These are phyloP conservation scores for Brasilioporus rufonigricans DNA, from an alignment of 768 basidiomycete species.

Conservation along the genomic window DNA sequence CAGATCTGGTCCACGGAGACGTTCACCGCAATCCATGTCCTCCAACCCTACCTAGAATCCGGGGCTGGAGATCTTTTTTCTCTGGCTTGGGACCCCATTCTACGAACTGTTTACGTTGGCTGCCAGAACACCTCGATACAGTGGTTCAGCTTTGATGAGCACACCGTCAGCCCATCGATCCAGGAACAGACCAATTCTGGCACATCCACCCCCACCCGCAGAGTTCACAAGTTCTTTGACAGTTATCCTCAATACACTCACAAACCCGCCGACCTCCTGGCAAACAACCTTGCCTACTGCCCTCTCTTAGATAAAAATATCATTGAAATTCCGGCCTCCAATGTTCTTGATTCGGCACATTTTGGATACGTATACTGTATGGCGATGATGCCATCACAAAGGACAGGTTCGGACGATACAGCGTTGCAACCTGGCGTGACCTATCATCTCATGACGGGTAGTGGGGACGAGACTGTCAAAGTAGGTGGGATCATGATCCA, in stretches of 20 bases:
- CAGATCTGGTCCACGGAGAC: slow-evolving; percentile 82
- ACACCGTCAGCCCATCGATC: not conserved
- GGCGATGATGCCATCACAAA: slow-evolving; percentile 44
- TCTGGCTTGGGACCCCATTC: slow-evolving; percentile 67
- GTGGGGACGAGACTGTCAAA: slow-evolving; percentile 91
- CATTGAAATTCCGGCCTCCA: slow-evolving; percentile 58
- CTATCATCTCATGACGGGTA: slow-evolving; percentile 74
- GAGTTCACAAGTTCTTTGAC: slow-evolving; percentile 89
- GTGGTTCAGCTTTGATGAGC: slow-evolving; percentile 65
- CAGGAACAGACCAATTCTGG: slow-evolving; percentile 26
- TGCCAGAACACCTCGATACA: slow-evolving; percentile 94
- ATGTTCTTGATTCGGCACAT: slow-evolving; percentile 87
- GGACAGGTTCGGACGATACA: slow-evolving; percentile 36
- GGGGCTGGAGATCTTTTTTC: slow-evolving; percentile 88
- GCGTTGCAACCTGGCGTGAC: slow-evolving; percentile 20
- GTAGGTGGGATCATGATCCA: slow-evolving; percentile 34
- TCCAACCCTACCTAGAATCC: slow-evolving; percentile 76
- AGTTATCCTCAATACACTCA: slow-evolving; percentile 76
- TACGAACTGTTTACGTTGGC: slow-evolving; percentile 78
- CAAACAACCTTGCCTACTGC: slow-evolving; percentile 49
- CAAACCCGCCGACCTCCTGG: slow-evolving; percentile 63
- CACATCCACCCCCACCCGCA: slow-evolving; percentile 40
- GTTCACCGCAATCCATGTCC: slow-evolving; percentile 63
- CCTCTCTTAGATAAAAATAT: slow-evolving; percentile 30
- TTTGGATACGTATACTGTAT: slow-evolving; percentile 94